Conservation (phyloP, 805 yeast genomes). For the Pichia scutulata region DNA sequence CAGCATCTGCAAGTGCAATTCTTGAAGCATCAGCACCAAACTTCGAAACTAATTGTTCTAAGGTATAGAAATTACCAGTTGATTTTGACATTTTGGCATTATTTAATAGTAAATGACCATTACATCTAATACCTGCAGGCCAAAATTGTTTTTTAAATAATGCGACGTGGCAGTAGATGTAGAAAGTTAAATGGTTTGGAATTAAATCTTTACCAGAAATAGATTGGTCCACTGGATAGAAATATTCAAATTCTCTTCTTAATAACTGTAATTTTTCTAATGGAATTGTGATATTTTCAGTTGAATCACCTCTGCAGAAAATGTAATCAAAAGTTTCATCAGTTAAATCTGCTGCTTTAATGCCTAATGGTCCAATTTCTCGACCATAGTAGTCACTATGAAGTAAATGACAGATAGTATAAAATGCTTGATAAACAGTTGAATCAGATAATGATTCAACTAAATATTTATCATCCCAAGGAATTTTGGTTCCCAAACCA, state of each 20-base stretch:
- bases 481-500: conserved; percentile 90
- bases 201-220: conserved; percentile 95
- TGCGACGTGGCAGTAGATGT: conserved; percentile 88
- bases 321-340: conserved; percentile 90
- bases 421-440: conserved; percentile 90
- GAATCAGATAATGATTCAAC: conserved; percentile 96
- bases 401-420: conserved; percentile 79
- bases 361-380: conserved; percentile 61
- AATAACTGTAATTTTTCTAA: conserved; percentile 55
- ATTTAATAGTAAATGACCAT: conserved; percentile 92
- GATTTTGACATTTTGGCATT: conserved; percentile 97
- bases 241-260: conserved; percentile 93
- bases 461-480: conserved; percentile 92
- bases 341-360: conserved; percentile 78
- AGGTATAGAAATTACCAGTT: conserved; percentile 93
- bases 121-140: conserved; percentile 92
- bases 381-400: conserved; percentile 84
- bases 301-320: conserved; percentile 46
- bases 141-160: conserved; percentile 84
- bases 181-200: conserved; percentile 95
- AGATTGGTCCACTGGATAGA: conserved; percentile 89
- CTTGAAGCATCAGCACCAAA: conserved; percentile 97
- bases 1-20: conserved; percentile 97
- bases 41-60: conserved; percentile 74
- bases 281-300: conserved; percentile 60